These are phyloP conservation scores for Plasmopara muralis DNA, from an alignment of 352 stramenopile species.

Conservation along the genomic window DNA sequence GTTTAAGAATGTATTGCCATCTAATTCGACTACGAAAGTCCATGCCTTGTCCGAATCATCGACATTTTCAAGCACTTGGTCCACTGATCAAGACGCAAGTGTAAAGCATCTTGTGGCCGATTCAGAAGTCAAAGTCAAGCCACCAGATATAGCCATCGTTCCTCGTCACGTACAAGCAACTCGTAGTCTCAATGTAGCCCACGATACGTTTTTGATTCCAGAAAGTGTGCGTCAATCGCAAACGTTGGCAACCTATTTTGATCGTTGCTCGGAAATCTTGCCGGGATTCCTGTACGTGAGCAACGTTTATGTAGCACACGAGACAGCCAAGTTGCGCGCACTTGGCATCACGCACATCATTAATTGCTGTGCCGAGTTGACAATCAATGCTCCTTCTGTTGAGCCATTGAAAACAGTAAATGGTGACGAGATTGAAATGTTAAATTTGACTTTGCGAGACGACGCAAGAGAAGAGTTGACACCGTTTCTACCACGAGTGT, in stretches of 20 bases:
- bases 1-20: slow-evolving; percentile 32
- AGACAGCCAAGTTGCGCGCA: slow-evolving; percentile 16
- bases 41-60: slow-evolving; percentile 4
- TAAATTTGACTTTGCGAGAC: slow-evolving; percentile 47
- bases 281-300: slow-evolving; percentile 50
- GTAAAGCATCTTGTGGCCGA: not conserved
- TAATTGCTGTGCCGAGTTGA: slow-evolving; percentile 50
- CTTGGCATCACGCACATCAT: slow-evolving; percentile 51
- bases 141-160: slow-evolving; percentile 10
- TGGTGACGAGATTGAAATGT: slow-evolving; percentile 3
- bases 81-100: not conserved
- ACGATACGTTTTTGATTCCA: slow-evolving; percentile 30
- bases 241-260: slow-evolving; percentile 27
- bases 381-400: slow-evolving; percentile 5
- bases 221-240: slow-evolving; percentile 60
- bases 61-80: slow-evolving; percentile 17
- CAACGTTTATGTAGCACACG: slow-evolving; percentile 36
- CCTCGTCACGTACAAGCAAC: slow-evolving; percentile 19
- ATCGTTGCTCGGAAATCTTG: slow-evolving; percentile 59
- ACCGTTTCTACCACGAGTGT: slow-evolving; percentile 46
- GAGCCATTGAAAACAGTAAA: not conserved
- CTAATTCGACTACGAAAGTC: slow-evolving; percentile 7
- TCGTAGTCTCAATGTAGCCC: slow-evolving; percentile 4
- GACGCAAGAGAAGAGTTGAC: slow-evolving; percentile 55
- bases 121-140: slow-evolving; percentile 1